These are phyloP conservation scores for Mycena polygramma DNA, from an alignment of 768 basidiomycete genomes.

Conservation along the genomic window DNA sequence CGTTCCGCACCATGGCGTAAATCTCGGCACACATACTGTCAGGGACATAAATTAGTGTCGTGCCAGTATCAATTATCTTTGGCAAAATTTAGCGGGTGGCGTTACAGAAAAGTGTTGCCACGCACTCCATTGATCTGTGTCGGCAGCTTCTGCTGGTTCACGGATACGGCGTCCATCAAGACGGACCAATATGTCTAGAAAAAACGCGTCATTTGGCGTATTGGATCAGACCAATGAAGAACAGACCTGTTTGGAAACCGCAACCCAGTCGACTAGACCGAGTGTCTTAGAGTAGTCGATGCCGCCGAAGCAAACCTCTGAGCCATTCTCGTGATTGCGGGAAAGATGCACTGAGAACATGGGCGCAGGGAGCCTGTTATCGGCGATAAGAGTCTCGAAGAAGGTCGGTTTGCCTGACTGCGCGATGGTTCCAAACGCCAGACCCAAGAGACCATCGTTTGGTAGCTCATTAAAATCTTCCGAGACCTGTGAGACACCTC, in stretches of 20 bases:
- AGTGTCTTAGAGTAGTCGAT: constrained; percentile 50
- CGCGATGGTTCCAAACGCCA: constrained; percentile 73
- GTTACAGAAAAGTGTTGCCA: background rate
- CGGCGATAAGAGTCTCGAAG: constrained; percentile 71
- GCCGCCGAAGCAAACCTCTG: constrained; percentile 61
- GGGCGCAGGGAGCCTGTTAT: constrained; percentile 55
- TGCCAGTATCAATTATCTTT: constrained; percentile 79
- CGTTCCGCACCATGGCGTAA: constrained; percentile 56
- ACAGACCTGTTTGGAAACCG: constrained; percentile 53
- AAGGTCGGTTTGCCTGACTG: constrained; percentile 62
- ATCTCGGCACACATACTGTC: constrained; percentile 55
- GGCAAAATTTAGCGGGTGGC: background rate
- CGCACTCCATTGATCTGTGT: constrained; percentile 55
- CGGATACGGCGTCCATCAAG: constrained; percentile 58
- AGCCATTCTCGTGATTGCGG: constrained; percentile 55
- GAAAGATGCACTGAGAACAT: constrained; percentile 73
- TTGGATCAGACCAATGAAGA: background rate
- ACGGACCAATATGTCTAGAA: constrained; percentile 74
- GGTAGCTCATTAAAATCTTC: constrained; percentile 64
- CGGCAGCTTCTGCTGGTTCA: constrained; percentile 40
- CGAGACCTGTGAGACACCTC: constrained; percentile 61
- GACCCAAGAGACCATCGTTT: constrained; percentile 69
- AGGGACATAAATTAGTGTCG: constrained; percentile 74
- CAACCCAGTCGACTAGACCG: constrained; percentile 49
- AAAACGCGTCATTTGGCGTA: background rate